These are phyloP conservation scores for Salix brachista DNA, from an alignment of 345 rosid genomes.

Conservation along the genomic window DNA sequence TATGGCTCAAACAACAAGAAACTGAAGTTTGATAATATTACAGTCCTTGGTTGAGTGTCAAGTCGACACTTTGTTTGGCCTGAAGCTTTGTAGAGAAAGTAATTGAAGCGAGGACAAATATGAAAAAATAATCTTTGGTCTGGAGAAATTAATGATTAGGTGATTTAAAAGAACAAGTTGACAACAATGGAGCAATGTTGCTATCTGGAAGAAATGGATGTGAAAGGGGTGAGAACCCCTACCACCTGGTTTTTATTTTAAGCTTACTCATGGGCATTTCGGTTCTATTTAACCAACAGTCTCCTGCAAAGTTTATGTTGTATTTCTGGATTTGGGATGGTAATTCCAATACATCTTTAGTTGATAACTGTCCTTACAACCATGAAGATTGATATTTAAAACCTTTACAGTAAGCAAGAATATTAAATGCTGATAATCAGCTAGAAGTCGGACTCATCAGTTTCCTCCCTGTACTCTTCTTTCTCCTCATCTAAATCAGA, in stretches of 20 bases:
- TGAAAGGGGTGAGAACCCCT: background rate
- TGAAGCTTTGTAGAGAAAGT: background rate
- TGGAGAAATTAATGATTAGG: background rate
- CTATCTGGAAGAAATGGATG: background rate
- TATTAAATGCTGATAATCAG: background rate
- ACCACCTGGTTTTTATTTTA: background rate
- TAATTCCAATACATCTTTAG: no score
- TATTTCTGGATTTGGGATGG: background rate
- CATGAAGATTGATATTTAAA: background rate
- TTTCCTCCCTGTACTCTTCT: constrained; percentile 29
- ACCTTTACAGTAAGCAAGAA: background rate
- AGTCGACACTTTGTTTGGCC: background rate
- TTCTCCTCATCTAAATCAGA: constrained; percentile 23
- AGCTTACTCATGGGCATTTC: background rate
- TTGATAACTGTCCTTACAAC: background rate
- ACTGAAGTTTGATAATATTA: no score
- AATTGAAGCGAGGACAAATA: background rate
- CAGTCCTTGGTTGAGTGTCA: background rate
- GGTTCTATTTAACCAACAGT: background rate
- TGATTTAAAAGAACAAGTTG: background rate
- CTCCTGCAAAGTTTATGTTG: background rate
- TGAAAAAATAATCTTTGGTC: background rate
- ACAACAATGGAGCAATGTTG: background rate
- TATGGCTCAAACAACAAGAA: background rate
- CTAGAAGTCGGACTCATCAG: constrained; percentile 37